phyloP scores from a whole-genome alignment of 2,329 filamentous ascomycete genomes.

The Fusarium sp. region DNA sequence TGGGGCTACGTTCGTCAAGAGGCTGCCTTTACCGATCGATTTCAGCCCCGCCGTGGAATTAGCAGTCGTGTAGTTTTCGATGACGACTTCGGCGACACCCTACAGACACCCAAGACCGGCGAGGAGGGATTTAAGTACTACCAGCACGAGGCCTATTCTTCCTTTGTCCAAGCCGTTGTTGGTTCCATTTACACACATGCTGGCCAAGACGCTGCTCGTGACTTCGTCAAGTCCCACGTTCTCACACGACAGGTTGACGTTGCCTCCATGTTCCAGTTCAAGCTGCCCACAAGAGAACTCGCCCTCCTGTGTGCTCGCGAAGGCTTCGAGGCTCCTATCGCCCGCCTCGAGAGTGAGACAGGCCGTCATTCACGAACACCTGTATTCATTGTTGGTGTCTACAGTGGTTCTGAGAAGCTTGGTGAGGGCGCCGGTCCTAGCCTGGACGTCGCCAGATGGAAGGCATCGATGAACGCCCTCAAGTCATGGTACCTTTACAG shows the following conservation, averaged over 20 bases:
- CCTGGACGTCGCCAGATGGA: constrained; percentile 79
- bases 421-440: constrained; percentile 88
- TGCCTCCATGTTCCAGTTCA: constrained; percentile 84
- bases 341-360: constrained; percentile 90
- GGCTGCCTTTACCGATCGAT: constrained; percentile 56
- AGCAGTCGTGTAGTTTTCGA: constrained; percentile 84
- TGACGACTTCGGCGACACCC: constrained; percentile 82
- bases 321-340: constrained; percentile 88
- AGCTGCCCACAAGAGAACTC: constrained; percentile 85
- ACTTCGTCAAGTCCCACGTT: constrained; percentile 87
- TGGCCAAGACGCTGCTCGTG: constrained; percentile 81
- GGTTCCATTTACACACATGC: constrained; percentile 89
- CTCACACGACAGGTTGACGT: constrained; percentile 83
- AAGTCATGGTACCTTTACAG: constrained; percentile 98
- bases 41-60: constrained; percentile 72
- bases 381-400: constrained; percentile 95
- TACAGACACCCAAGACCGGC: constrained; percentile 45
- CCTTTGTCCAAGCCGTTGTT: constrained; percentile 85
- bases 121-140: constrained; percentile 70
- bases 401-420: constrained; percentile 89
- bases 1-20: constrained; percentile 68
- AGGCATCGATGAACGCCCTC: constrained; percentile 86
- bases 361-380: constrained; percentile 86
- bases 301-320: constrained; percentile 86
- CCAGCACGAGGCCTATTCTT: constrained; percentile 78